These are phyloP conservation scores for Calocybe indica DNA, from an alignment of 768 basidiomycete genomes.

Conservation along the genomic window DNA sequence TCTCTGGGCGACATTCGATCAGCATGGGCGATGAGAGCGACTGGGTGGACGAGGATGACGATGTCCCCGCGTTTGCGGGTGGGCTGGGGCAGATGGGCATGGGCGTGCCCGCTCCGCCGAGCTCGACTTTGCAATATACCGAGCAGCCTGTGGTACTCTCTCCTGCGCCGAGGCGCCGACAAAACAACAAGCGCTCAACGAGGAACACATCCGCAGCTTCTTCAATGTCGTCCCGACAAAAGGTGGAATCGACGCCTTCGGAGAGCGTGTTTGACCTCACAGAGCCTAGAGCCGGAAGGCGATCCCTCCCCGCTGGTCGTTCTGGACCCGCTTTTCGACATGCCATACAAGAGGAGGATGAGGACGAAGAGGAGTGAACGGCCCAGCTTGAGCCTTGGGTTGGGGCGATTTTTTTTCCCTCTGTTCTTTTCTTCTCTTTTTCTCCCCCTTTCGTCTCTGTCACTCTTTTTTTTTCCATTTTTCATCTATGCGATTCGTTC, in stretches of 20 bases:
- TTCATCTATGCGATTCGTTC: constrained; percentile 1
- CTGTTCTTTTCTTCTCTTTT: not conserved
- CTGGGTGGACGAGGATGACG: constrained; percentile 88
- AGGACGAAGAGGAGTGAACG: constrained; percentile 66
- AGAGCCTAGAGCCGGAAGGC: constrained; percentile 49
- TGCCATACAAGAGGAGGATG: constrained; percentile 81
- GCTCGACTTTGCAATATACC: constrained; percentile 16
- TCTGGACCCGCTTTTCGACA: constrained; percentile 67
- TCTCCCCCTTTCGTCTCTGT: too few species aligned
- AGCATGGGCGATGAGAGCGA: constrained; percentile 73
- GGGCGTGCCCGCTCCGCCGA: constrained; percentile 19
- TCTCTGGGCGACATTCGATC: constrained; percentile 60
- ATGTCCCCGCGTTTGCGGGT: constrained; percentile 65
- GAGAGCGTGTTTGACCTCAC: constrained; percentile 41
- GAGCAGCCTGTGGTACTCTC: constrained; percentile 42
- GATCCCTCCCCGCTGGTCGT: constrained; percentile 65
- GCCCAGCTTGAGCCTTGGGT: not conserved
- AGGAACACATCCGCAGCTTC: constrained; percentile 48
- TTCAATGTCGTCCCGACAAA: constrained; percentile 42
- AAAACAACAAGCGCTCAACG: constrained; percentile 16
- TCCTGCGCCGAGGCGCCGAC: constrained; percentile 45
- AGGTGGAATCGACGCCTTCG: constrained; percentile 33
- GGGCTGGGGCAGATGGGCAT: constrained; percentile 65
- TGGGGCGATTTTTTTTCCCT: constrained; percentile 1
- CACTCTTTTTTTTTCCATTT: constrained; percentile 2